These are phyloP conservation scores for Calocybe gangraenosa DNA, from an alignment of 768 basidiomycete species.

Conservation along the genomic window DNA sequence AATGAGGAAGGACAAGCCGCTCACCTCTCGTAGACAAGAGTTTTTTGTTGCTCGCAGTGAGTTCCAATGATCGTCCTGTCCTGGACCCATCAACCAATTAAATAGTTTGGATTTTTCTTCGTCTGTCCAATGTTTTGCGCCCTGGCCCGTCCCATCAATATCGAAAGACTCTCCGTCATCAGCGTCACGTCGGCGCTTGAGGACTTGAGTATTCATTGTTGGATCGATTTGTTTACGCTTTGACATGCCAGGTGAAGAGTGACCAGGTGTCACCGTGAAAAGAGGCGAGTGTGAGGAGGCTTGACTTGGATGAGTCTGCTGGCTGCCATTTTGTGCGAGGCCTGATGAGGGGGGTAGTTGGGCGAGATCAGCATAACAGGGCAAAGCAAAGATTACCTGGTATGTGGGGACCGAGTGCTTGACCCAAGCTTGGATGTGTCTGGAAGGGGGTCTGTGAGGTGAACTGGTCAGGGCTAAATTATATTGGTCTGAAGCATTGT, in stretches of 20 bases:
- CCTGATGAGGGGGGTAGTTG: constrained; percentile 31
- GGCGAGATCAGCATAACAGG: constrained; percentile 24
- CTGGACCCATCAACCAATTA: constrained; percentile 70
- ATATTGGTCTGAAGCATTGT: constrained; percentile 25
- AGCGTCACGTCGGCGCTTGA: constrained; percentile 45
- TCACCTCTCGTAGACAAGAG: constrained; percentile 74
- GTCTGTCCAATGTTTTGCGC: constrained; percentile 83
- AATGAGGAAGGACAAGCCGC: constrained; percentile 3
- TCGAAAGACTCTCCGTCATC: constrained; percentile 40
- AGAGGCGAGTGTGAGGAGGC: constrained; percentile 34
- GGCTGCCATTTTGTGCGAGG: constrained; percentile 27
- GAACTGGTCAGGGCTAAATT: constrained; percentile 25
- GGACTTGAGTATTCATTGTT: constrained; percentile 27
- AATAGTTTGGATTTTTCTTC: constrained; percentile 79
- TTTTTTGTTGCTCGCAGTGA: constrained; percentile 77
- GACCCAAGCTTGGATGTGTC: constrained; percentile 56
- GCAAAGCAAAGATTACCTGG: constrained; percentile 29
- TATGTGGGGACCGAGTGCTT: constrained; percentile 55
- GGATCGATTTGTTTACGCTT: constrained; percentile 52
- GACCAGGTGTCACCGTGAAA: constrained; percentile 28
- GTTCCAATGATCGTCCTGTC: constrained; percentile 76
- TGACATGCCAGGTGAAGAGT: constrained; percentile 33
- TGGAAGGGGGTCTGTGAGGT: constrained; percentile 44
- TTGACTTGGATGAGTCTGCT: constrained; percentile 29
- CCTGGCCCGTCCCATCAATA: constrained; percentile 46